phyloP scores from a whole-genome alignment of 352 stramenopile genomes.

The Stramenopiles sp. region DNA sequence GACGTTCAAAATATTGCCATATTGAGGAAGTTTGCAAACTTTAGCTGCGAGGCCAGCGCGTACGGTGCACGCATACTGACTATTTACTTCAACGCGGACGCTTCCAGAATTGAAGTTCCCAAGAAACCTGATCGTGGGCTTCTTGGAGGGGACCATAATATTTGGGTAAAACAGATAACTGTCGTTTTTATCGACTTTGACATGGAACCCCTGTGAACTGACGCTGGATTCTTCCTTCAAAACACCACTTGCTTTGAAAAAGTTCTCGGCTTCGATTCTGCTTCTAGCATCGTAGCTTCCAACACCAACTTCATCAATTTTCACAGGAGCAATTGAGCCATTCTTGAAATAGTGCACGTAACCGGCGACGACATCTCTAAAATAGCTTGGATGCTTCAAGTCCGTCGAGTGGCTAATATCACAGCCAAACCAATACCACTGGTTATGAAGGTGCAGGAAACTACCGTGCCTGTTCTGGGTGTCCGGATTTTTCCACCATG shows the following conservation, averaged over 20 bases:
- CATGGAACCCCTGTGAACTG: background rate
- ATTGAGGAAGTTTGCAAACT: too few species aligned
- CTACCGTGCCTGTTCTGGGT: background rate
- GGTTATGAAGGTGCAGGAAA: background rate
- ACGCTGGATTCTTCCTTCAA: background rate
- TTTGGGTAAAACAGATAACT: background rate
- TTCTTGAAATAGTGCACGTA: conserved; percentile 3
- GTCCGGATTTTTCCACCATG: background rate
- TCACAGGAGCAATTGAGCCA: background rate
- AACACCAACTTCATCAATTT: conserved; percentile 7
- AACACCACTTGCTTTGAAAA: background rate
- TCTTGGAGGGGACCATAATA: background rate
- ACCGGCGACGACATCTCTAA: background rate
- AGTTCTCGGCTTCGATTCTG: background rate
- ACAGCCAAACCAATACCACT: background rate
- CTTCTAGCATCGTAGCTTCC: background rate
- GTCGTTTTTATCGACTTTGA: background rate
- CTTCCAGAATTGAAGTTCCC: too few species aligned
- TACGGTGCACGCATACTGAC: too few species aligned
- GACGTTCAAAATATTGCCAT: too few species aligned
- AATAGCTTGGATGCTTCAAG: background rate
- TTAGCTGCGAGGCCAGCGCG: too few species aligned
- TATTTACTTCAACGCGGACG: too few species aligned
- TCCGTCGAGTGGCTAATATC: background rate
- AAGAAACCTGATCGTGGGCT: too few species aligned